These are phyloP conservation scores for Macrophomina phaseolina DNA, from an alignment of 2,329 filamentous ascomycete species.

Conservation along the genomic window DNA sequence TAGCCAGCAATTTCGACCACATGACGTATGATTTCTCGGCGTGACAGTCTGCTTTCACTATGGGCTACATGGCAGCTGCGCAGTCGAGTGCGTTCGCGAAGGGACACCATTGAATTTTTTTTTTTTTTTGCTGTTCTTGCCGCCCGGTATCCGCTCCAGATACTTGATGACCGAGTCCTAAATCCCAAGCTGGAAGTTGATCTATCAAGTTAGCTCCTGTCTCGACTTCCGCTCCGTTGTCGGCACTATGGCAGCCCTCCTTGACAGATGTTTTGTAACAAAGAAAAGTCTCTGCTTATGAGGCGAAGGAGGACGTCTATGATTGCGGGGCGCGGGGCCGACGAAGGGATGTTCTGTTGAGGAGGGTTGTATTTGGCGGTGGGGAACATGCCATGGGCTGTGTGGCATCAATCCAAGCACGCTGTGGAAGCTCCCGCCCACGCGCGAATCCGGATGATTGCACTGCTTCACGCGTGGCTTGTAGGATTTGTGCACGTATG, in stretches of 20 bases:
- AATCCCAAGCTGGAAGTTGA: conserved; percentile 37
- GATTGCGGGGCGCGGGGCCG: conserved; percentile 32
- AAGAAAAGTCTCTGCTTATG: conserved; percentile 40
- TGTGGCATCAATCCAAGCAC: conserved; percentile 35
- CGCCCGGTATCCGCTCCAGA: conserved; percentile 33
- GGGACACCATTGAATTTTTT: conserved; percentile 34
- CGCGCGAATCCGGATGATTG: conserved; percentile 33
- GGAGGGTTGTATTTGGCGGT: conserved; percentile 26
- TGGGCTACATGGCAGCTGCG: conserved; percentile 33
- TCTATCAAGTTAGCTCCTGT: conserved; percentile 36
- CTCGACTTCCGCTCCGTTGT: conserved; percentile 34
- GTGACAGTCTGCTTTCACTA: conserved; percentile 32
- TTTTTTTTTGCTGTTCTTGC: conserved; percentile 34
- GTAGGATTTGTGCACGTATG: conserved; percentile 19
- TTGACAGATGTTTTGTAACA: conserved; percentile 37
- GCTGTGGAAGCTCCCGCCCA: conserved; percentile 36
- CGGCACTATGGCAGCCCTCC: conserved; percentile 32
- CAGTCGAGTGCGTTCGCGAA: conserved; percentile 38
- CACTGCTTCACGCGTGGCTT: conserved; percentile 29
- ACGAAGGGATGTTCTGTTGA: conserved; percentile 27
- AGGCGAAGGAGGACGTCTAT: conserved; percentile 30
- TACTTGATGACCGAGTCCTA: conserved; percentile 34
- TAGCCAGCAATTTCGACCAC: conserved; percentile 34
- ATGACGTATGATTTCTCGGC: conserved; percentile 33
- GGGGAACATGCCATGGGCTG: conserved; percentile 36